Evolutionary conservation across 495 filamentous ascomycete species (phyloP), one percentile per base, ranked within the genome.

Genomic region (Penicillium ucsense): DNA sequence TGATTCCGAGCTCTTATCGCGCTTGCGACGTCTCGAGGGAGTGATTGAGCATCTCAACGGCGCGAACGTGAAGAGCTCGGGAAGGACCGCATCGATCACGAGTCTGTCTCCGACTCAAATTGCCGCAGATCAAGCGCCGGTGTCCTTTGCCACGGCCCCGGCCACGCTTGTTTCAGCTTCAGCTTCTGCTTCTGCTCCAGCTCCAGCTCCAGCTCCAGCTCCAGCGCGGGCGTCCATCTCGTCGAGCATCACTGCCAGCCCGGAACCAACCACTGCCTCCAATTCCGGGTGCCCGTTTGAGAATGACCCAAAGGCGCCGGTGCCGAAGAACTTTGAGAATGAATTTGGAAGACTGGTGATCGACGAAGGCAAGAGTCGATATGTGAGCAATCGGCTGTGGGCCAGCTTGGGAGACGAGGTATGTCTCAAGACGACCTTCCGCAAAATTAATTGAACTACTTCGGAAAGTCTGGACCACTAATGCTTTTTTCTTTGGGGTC

Each of bases 311-410:
- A 55, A 56, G 30, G 64, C 65, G 35, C 45, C 51, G 46, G 53
- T 45, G 8, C 48, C 44, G 35, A 57, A 55, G 28, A 65, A 52
- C 28, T 69, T 85, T 11, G 76, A 82, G 38, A 77, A 79, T 52
- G 79, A 86, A 50, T 83, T 94, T 55, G 91, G 91, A 33, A 74
- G 89, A 43, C 61, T 97, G 54, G 85, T 94, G 1, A 76, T 95
- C 40, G 88, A 86, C 49, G 85, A 94, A 55, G 83, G 84, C 3
- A 81, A 79, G 53, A 86, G 82, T 53, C 75, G 87, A 59, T 96
- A 96, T 66, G 83, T 95, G 49, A 90, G 86, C 61, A 90, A 84
- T 64, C 82, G 81, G 10, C 86, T 95, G 43, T 96, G 89, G 90
- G 81, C 84, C n/a, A 87, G 79, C 51, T 71, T 96, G 38, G 86